Evolutionary conservation across 2,329 filamentous ascomycete genomes (phyloP), one percentile per base, ranked within the genome.

Genomic region (Colletotrichum aenigma): DNA sequence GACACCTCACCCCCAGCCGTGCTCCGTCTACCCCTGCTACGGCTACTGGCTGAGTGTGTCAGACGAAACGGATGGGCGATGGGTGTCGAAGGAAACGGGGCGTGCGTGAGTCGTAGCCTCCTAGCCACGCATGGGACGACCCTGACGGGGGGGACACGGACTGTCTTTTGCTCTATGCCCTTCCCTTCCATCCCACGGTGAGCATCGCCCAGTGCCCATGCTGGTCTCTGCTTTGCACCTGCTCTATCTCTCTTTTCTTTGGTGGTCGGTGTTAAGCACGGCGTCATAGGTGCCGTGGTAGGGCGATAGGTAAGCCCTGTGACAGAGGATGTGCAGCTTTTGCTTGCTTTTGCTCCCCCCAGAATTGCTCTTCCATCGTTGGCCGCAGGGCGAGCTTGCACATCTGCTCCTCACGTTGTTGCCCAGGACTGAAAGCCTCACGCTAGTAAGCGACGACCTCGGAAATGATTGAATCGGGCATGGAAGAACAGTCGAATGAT

Each of bases 61-160:
- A 71, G 71, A 75, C 66, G 71, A 75, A 76, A 74, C 74, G 74
- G 74, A 75, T 71, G 66, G 71, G 48, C 71, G 71, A 70, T 75
- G 60, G 71, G 52, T 74, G 66, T 75, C 70, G 66, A 76, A 74
- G 74, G 43, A 74, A 76, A 75, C 66, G 74, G 74, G 74, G 74
- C 71, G 74, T 76, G 74, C 66, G 74, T 76, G 74, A 75, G 74
- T 76, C 74, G 74, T 61, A 65, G 65, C 58, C 71, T 70, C 58
- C 43, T 43, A 64, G 58, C 38, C 60, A 74, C 73, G 64, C 71
- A 76, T 76, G 74, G 71, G 66, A 76, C 55, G 74, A 76, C 74
- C 74, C 70, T 76, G 74, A 66, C 66, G 16, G 55, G 16, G 55
- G 61, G 66, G 66, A 70, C 74, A 74, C 71, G 28, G 71, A 66